Evolutionary conservation across 768 basidiomycete genomes (phyloP).

Genomic region (Guyanaporus albipodus): DNA sequence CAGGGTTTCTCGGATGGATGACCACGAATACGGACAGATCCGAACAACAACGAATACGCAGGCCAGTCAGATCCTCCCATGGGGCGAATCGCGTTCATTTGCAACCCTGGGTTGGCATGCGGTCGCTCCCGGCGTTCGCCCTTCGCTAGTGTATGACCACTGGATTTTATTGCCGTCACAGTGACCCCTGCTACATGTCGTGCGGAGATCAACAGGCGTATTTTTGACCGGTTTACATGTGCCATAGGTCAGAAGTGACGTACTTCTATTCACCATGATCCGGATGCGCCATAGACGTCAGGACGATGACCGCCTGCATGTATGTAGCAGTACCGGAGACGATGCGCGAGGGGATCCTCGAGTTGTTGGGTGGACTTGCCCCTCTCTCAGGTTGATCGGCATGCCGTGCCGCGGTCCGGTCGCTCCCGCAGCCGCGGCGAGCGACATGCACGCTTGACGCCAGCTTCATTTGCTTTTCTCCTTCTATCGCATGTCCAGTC

Average conservation of each 20-base stretch:
- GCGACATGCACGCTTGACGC: conserved; percentile 9
- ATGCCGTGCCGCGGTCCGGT: conserved; percentile 10
- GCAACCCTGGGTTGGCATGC: not conserved
- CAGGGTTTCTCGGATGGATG: not conserved
- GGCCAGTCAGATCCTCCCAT: conserved; percentile 6
- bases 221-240: not conserved
- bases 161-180: not conserved
- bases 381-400: conserved; percentile 16
- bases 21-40: conserved; percentile 1
- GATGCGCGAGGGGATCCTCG: conserved; percentile 11
- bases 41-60: conserved; percentile 2
- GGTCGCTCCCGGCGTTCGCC: not conserved
- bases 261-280: conserved; percentile 4
- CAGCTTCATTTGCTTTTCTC: not conserved
- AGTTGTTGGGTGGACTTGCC: conserved; percentile 9
- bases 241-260: not conserved
- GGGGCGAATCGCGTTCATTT: conserved; percentile 14
- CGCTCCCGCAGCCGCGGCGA: conserved; percentile 4
- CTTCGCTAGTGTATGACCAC: not conserved
- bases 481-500: conserved; percentile 10
- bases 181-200: not conserved
- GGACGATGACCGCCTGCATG: not conserved
- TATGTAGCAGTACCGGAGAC: not conserved
- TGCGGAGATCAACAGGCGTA: not conserved
- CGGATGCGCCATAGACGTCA: conserved; percentile 7